Evolutionary conservation across 495 filamentous ascomycete species (phyloP), one percentile per base, ranked within the genome.

Genomic region (Penicillium daleae): DNA sequence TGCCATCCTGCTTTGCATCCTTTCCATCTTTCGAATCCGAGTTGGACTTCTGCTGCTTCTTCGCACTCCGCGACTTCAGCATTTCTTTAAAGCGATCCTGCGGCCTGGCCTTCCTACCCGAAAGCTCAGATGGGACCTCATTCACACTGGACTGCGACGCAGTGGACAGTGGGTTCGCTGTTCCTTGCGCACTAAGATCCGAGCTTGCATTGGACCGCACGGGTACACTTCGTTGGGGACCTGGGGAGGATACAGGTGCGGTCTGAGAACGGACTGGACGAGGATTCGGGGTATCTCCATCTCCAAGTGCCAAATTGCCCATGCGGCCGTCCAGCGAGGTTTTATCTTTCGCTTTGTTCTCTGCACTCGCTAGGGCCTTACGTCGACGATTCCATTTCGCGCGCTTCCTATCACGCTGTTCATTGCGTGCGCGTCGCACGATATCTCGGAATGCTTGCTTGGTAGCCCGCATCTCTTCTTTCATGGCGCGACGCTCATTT

Each of bases 361-460:
- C 31, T 5, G 51, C 57, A 27, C 37, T 33, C 1, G 59, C 44
- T 29, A 52, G 68, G 19, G 64, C 66, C 56, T 71, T 68, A 15
- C 70, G 70, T 6, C 62, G 66, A 7, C 69, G 68, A 48, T 60
- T 69, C 19, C 67, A 59, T 37, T 63, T 73, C 17, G 62, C 56
- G 19, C 71, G 68, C n/a, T 66, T 61, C 27, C 64, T 58, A 24
- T 76, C 76, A 15, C 71, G 74, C 54, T 78, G 72, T 61, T 82
- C 79, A 4, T 77, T 72, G 7, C 78, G 67, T 0, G 79, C 79
- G 4, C 78, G 73, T 0, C 74, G 72, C 10, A 78, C 62, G 7
- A 77, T 67, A n/a, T 78, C 77, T 29, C 71, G 64, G 63, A 82
- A 80, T 7, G 75, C 77, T 49, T 80, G 75, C 32, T 66, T 68